Conservation (phyloP, 2,329 filamentous ascomycete species). For the Pseudocercospora musae region DNA sequence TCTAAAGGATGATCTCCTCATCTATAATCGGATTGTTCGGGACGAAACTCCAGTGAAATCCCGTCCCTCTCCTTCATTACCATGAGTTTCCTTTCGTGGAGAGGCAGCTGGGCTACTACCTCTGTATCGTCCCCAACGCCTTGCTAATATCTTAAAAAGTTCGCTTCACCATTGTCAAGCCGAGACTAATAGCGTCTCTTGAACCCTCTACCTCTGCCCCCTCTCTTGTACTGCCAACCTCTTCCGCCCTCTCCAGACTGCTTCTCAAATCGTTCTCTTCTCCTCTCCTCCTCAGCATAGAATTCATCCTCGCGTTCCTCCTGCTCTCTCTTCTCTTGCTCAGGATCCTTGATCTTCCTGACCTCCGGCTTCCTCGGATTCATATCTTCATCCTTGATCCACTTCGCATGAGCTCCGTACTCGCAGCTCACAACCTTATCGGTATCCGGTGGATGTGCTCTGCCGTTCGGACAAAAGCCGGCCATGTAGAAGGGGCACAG, state of each 20-base stretch:
- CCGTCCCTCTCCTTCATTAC: too few species aligned
- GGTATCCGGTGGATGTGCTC: slow-evolving; percentile 33
- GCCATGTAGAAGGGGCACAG: slow-evolving; percentile 84
- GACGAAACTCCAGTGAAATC: too few species aligned
- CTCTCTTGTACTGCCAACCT: slow-evolving; percentile 44
- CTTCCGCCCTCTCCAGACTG: slow-evolving; percentile 41
- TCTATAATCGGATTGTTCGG: too few species aligned
- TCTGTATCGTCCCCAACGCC: background rate
- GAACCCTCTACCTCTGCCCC: slow-evolving; percentile 35
- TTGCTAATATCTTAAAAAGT: background rate
- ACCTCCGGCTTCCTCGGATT: slow-evolving; percentile 53
- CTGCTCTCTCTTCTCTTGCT: slow-evolving; percentile 63
- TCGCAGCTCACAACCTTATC: slow-evolving; percentile 58
- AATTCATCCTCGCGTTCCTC: slow-evolving; percentile 55
- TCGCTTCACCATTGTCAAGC: too few species aligned
- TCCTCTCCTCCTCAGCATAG: slow-evolving; percentile 52
- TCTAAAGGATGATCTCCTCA: too few species aligned
- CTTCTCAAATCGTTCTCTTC: slow-evolving; percentile 44
- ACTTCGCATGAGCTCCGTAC: slow-evolving; percentile 78
- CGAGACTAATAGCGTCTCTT: slow-evolving; percentile 13
- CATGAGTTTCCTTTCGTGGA: too few species aligned
- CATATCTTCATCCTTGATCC: slow-evolving; percentile 65
- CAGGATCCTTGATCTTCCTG: slow-evolving; percentile 67
- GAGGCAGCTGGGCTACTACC: background rate
- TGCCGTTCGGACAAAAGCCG: slow-evolving; percentile 87